A percentile compares a stretch with the other conserved stretches of the same genome.
Conservation (phyloP, 352 stramenopile genomes). For the Poterioochromonas sp. region DNA sequence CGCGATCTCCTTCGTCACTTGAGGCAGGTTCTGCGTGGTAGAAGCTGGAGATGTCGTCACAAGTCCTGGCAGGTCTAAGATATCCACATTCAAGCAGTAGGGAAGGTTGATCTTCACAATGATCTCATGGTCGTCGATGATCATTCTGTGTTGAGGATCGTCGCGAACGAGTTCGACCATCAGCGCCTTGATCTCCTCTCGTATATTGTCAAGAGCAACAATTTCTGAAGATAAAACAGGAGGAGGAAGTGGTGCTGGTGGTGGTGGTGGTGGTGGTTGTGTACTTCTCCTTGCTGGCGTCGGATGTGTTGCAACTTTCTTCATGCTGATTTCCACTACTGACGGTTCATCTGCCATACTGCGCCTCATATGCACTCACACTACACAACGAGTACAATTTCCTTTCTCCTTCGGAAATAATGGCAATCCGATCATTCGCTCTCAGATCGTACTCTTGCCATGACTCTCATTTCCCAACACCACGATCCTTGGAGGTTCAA, state of each 20-base stretch:
- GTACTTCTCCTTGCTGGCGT: too few species aligned
- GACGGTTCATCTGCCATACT: background rate
- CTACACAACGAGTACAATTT: background rate
- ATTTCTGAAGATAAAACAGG: background rate
- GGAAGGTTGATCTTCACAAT: background rate
- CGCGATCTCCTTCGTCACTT: background rate
- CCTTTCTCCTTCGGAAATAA: slow-evolving; percentile 1
- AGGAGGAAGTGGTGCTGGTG: background rate
- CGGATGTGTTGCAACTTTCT: too few species aligned
- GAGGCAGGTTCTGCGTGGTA: background rate
- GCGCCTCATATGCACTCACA: background rate
- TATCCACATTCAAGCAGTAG: background rate
- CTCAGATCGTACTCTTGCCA: background rate
- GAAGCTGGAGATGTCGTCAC: background rate
- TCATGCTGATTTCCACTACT: background rate
- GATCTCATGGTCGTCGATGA: background rate
- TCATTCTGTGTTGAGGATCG: too few species aligned
- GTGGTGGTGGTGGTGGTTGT: too few species aligned
- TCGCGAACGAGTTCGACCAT: background rate
- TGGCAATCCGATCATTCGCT: background rate
- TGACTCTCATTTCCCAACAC: slow-evolving; percentile 2
- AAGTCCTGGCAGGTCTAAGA: background rate
- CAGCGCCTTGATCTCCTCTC: background rate
- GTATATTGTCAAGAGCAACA: background rate
- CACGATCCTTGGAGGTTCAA: background rate